Evolutionary conservation across 306 rosid genomes (phyloP).

Genomic region (Mimosa bimucronata): DNA sequence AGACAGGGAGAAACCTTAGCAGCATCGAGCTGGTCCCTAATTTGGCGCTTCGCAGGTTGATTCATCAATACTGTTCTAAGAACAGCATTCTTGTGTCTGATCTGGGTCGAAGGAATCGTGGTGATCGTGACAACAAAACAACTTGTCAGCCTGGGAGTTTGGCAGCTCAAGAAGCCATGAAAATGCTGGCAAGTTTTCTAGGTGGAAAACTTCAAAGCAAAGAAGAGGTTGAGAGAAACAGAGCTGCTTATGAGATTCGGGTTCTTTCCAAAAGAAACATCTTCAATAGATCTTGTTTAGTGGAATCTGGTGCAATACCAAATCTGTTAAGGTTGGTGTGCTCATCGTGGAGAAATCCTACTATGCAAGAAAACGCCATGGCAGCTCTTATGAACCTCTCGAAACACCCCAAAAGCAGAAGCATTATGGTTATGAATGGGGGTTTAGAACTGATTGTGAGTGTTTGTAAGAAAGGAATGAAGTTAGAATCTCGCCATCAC

Average conservation of each 20-base stretch:
- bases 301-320: slow-evolving; percentile 63
- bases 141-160: slow-evolving; percentile 42
- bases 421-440: slow-evolving; percentile 49
- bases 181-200: slow-evolving; percentile 51
- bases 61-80: slow-evolving; percentile 57
- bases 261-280: slow-evolving; percentile 72
- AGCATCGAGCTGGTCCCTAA: slow-evolving; percentile 69
- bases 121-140: slow-evolving; percentile 37
- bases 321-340: slow-evolving; percentile 52
- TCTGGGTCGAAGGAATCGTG: slow-evolving; percentile 42
- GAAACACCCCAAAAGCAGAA: slow-evolving; percentile 58
- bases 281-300: slow-evolving; percentile 74
- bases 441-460: slow-evolving; percentile 60
- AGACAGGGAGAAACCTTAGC: slow-evolving; percentile 65
- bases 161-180: slow-evolving; percentile 62
- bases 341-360: slow-evolving; percentile 37
- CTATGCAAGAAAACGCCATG: slow-evolving; percentile 67
- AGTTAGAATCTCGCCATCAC: slow-evolving; percentile 57
- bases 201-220: slow-evolving; percentile 40
- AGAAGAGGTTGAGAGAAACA: slow-evolving; percentile 46
- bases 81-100: slow-evolving; percentile 50
- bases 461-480: slow-evolving; percentile 59
- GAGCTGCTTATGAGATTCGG: slow-evolving; percentile 65
- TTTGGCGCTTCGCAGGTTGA: slow-evolving; percentile 53
- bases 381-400: slow-evolving; percentile 81